A percentile compares a stretch with the other conserved stretches of the same genome.
Conservation (phyloP, 2,329 filamentous ascomycete species). For the Talaromyces sp. region DNA sequence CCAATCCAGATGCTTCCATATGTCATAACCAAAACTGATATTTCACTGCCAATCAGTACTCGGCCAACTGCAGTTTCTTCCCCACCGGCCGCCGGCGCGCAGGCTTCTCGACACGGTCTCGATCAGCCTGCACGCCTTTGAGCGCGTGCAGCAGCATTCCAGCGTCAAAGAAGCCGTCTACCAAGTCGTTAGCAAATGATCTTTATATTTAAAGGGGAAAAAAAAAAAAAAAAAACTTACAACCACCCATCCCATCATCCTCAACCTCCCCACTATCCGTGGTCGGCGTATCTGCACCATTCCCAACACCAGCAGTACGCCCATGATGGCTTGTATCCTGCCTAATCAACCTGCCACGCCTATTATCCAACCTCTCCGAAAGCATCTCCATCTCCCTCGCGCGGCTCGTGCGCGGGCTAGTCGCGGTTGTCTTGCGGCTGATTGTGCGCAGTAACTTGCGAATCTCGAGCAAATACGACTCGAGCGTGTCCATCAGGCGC, state of each 20-base stretch:
- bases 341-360: conserved; percentile 67
- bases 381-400: conserved; percentile 57
- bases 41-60: conserved; percentile 31
- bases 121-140: conserved; percentile 51
- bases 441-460: conserved; percentile 74
- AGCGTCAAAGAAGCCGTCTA: conserved; percentile 96
- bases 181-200: neutral
- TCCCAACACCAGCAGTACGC: conserved; percentile 19
- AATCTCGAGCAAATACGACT: conserved; percentile 87
- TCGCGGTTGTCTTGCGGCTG: conserved; percentile 45
- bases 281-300: conserved; percentile 56
- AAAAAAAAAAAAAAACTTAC: conserved; percentile 56
- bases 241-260: conserved; percentile 87
- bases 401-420: conserved; percentile 50
- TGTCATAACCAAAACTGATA: neutral
- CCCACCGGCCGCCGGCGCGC: conserved; percentile 39
- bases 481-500: conserved; percentile 82
- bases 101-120: conserved; percentile 34
- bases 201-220: neutral
- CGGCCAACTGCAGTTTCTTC: conserved; percentile 45
- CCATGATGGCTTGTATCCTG: conserved; percentile 40
- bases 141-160: conserved; percentile 89
- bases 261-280: conserved; percentile 69
- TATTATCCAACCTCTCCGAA: conserved; percentile 49
- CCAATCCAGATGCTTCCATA: neutral